Conservation (phyloP, 2,329 filamentous ascomycete genomes). For the Fusarium tuaranense region DNA sequence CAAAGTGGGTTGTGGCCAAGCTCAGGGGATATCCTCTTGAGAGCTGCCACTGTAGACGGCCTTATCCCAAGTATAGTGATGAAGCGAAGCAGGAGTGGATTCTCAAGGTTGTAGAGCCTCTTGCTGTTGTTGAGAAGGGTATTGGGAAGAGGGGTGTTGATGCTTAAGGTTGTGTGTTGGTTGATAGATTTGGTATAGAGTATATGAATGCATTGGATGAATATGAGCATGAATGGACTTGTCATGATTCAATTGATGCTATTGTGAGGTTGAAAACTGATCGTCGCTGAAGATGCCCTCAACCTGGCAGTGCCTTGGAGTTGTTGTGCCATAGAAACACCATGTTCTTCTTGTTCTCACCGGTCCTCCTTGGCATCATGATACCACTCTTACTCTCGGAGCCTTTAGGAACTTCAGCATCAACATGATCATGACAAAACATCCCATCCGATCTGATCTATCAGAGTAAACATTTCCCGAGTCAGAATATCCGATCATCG, state of each 20-base stretch:
- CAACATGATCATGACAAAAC: background rate
- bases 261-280: too few relatives aligned
- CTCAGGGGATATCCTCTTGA: constrained; percentile 62
- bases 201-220: background rate
- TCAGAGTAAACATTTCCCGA: background rate
- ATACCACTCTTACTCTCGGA: background rate
- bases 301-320: background rate
- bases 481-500: constrained; percentile 5
- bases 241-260: too few relatives aligned
- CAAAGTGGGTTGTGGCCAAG: constrained; percentile 69
- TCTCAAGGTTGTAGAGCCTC: constrained; percentile 41
- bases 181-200: background rate
- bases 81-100: constrained; percentile 50
- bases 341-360: background rate
- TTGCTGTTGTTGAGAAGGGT: constrained; percentile 37
- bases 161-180: background rate
- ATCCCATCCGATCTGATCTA: background rate
- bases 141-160: constrained; percentile 34
- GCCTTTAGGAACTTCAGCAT: background rate
- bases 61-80: constrained; percentile 63
- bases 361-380: background rate
- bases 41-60: constrained; percentile 64
- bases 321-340: background rate
- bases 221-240: background rate
- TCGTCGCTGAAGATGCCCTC: too few relatives aligned